Percentiles rank a stretch among this genome's conserved stretches.
These are phyloP conservation scores for Microdochium trichocladiopsis DNA, from an alignment of 2,329 filamentous ascomycete genomes.

Conservation along the genomic window DNA sequence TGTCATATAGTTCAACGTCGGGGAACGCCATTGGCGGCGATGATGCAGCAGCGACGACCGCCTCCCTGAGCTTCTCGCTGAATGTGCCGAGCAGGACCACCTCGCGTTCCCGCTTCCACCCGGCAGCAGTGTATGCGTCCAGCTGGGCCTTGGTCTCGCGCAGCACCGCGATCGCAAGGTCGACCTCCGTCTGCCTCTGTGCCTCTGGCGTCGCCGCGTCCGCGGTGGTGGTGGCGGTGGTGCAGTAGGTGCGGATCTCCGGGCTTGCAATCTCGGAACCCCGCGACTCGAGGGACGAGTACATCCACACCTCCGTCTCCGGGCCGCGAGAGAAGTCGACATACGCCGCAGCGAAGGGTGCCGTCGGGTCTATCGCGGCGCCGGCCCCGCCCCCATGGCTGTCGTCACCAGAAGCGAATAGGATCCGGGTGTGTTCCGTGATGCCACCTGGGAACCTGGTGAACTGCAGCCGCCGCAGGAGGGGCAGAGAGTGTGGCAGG, in stretches of 20 bases:
- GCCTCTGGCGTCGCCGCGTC: slow-evolving; percentile 7
- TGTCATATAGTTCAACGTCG: slow-evolving; percentile 32
- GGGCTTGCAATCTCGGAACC: slow-evolving; percentile 4
- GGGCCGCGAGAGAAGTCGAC: slow-evolving; percentile 52
- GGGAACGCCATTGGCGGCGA: slow-evolving; percentile 11
- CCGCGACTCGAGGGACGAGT: slow-evolving; percentile 39
- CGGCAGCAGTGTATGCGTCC: slow-evolving; percentile 9
- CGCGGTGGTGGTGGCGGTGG: neutral
- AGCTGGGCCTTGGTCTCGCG: slow-evolving; percentile 12
- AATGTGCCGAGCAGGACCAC: slow-evolving; percentile 32
- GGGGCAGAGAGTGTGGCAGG: slow-evolving; percentile 51
- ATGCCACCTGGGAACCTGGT: slow-evolving; percentile 31
- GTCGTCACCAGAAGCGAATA: slow-evolving; percentile 23
- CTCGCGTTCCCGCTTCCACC: slow-evolving; percentile 1
- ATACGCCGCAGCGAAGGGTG: slow-evolving; percentile 48
- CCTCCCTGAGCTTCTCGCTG: slow-evolving; percentile 24
- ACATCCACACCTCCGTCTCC: slow-evolving; percentile 61
- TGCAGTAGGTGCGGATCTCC: neutral
- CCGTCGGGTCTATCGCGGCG: slow-evolving; percentile 1
- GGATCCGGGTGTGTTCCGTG: slow-evolving; percentile 32
- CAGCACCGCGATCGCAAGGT: slow-evolving; percentile 7
- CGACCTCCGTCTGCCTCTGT: neutral
- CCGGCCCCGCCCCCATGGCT: slow-evolving; percentile 2
- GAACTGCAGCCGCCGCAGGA: slow-evolving; percentile 59
- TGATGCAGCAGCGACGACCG: slow-evolving; percentile 11